phyloP scores from a whole-genome alignment of 495 filamentous ascomycete species.

The Terfezia claveryi region DNA sequence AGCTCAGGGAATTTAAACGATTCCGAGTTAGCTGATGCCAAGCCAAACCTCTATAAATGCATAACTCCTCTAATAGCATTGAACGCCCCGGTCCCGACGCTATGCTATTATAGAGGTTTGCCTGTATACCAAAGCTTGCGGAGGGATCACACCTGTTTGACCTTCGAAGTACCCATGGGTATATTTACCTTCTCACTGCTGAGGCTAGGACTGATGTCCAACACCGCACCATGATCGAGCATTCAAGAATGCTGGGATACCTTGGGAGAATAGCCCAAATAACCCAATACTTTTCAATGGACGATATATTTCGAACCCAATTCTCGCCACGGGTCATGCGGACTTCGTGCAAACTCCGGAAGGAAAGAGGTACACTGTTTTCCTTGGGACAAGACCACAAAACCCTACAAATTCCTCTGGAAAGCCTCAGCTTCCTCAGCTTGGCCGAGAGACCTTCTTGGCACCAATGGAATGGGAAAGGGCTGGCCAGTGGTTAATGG shows the following conservation, averaged over 20 bases:
- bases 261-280: slow-evolving; percentile 32
- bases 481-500: slow-evolving; percentile 29
- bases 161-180: slow-evolving; percentile 26
- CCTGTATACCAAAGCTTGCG: slow-evolving; percentile 29
- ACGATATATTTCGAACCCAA: slow-evolving; percentile 7
- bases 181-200: slow-evolving; percentile 35
- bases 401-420: slow-evolving; percentile 8
- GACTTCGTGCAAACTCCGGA: slow-evolving; percentile 36
- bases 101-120: too few species aligned
- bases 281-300: slow-evolving; percentile 26
- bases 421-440: slow-evolving; percentile 7
- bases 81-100: too few species aligned
- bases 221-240: slow-evolving; percentile 25
- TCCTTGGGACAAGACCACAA: slow-evolving; percentile 25
- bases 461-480: slow-evolving; percentile 25
- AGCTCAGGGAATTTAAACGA: too few species aligned
- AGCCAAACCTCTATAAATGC: too few species aligned
- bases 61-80: too few species aligned
- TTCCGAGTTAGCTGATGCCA: too few species aligned
- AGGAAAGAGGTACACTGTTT: slow-evolving; percentile 33
- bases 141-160: slow-evolving; percentile 36
- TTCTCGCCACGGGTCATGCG: slow-evolving; percentile 30
- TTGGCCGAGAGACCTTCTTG: slow-evolving; percentile 29
- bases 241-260: slow-evolving; percentile 25
- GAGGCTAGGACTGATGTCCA: slow-evolving; percentile 41